phyloP scores from a whole-genome alignment of 805 yeast species.

The Saturnispora bothae region DNA sequence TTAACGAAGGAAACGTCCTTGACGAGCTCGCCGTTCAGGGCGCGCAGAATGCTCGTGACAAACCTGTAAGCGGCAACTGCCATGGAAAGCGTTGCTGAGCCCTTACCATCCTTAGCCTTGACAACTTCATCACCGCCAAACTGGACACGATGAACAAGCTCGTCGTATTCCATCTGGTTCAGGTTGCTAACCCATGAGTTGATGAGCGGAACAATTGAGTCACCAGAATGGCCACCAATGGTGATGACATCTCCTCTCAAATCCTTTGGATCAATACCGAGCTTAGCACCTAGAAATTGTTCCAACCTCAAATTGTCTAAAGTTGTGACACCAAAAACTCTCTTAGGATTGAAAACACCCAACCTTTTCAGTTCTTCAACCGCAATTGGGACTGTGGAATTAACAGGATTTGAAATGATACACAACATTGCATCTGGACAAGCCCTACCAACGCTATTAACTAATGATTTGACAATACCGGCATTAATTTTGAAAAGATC shows the following conservation, averaged over 20 bases:
- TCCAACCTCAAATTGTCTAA: conserved; percentile 85
- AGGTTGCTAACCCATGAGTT: conserved; percentile 63
- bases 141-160: conserved; percentile 80
- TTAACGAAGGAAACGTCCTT: conserved; percentile 42
- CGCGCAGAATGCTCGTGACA: conserved; percentile 54
- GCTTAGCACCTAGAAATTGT: conserved; percentile 63
- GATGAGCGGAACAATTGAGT: conserved; percentile 86
- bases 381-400: conserved; percentile 94
- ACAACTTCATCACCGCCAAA: conserved; percentile 89
- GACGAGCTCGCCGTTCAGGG: conserved; percentile 32
- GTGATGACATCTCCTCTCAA: conserved; percentile 63
- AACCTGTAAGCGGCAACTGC: conserved; percentile 76
- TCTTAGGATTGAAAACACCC: conserved; percentile 86
- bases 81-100: conserved; percentile 80
- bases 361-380: conserved; percentile 80
- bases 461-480: conserved; percentile 86
- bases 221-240: conserved; percentile 97
- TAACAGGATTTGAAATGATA: conserved; percentile 90
- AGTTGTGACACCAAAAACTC: conserved; percentile 92
- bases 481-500: conserved; percentile 95
- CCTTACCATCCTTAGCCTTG: conserved; percentile 75
- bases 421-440: conserved; percentile 77
- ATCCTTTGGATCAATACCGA: conserved; percentile 61
- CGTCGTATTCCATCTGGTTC: conserved; percentile 53
- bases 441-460: conserved; percentile 70